Percentiles rank a stretch among this genome's conserved stretches.
phyloP scores from a whole-genome alignment of 495 filamentous ascomycete species.

The Aspergillus bertholletiae region DNA sequence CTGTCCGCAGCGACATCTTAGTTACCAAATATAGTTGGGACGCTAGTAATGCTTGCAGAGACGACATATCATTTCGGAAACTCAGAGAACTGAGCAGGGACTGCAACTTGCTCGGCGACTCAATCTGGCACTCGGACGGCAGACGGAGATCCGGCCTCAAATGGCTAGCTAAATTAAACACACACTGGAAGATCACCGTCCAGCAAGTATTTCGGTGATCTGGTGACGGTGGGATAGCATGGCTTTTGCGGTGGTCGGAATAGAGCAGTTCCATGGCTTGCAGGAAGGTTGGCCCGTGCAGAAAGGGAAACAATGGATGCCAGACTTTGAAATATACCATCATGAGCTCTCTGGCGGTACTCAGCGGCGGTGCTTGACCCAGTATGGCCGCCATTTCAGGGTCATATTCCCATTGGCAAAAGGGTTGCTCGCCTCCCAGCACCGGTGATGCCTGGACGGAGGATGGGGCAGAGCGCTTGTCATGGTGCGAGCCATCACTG shows the following conservation, averaged over 20 bases:
- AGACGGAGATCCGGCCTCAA: conserved; percentile 26
- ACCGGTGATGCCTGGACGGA: conserved; percentile 12
- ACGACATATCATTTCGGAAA: conserved; percentile 32
- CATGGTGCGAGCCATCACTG: conserved; percentile 22
- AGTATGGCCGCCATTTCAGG: conserved; percentile 22
- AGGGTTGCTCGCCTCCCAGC: conserved; percentile 8
- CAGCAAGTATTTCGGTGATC: conserved; percentile 30
- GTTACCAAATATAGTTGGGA: conserved; percentile 37
- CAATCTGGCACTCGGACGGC: conserved; percentile 24
- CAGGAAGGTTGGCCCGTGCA: conserved; percentile 49
- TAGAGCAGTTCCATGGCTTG: conserved; percentile 43
- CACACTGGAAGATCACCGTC: conserved; percentile 38
- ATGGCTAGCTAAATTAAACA: conserved; percentile 35
- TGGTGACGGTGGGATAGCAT: not conserved
- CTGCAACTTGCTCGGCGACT: conserved; percentile 26
- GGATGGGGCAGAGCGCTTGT: conserved; percentile 16
- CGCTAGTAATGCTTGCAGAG: conserved; percentile 36
- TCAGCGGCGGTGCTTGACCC: conserved; percentile 28
- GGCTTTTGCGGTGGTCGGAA: conserved; percentile 11
- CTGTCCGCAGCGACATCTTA: conserved; percentile 36
- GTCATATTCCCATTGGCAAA: conserved; percentile 33
- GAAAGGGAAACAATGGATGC: conserved; percentile 49
- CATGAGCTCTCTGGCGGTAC: conserved; percentile 31
- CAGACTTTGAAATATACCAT: conserved; percentile 42
- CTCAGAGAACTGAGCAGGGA: conserved; percentile 26